Conservation (phyloP, 441 rosid species). For the Mallotus japonicus region DNA sequence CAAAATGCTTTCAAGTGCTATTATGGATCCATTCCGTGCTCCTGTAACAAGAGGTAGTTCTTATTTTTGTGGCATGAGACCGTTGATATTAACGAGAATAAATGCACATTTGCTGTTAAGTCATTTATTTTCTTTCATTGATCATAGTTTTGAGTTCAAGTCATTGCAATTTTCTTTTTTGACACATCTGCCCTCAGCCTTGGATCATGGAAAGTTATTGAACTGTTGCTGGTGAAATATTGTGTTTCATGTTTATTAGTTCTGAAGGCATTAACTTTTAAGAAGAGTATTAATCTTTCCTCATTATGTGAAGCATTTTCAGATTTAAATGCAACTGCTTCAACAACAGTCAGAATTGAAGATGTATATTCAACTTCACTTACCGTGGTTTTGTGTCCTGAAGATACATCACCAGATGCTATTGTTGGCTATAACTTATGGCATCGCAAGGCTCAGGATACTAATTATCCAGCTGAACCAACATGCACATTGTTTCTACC, state of each 20-base stretch:
- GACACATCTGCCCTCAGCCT: neutral
- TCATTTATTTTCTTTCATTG: neutral
- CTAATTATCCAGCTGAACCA: constrained; percentile 51
- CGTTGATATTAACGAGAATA: neutral
- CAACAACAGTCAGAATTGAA: constrained; percentile 50
- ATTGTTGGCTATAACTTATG: constrained; percentile 50
- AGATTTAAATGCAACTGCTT: constrained; percentile 36
- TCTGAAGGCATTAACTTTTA: neutral
- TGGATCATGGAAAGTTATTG: neutral
- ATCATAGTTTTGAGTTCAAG: neutral
- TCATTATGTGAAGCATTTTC: constrained; percentile 18
- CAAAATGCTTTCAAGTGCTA: constrained; percentile 40
- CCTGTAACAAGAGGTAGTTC: constrained; percentile 41
- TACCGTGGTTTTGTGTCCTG: constrained; percentile 50
- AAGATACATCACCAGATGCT: constrained; percentile 35
- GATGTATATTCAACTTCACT: constrained; percentile 60
- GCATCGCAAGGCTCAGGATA: constrained; percentile 53
- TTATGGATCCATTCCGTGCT: constrained; percentile 25
- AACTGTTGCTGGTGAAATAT: neutral
- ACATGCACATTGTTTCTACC: constrained; percentile 54
- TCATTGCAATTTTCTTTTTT: neutral
- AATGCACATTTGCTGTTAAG: neutral
- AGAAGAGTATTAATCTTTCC: neutral
- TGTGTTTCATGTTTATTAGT: neutral
- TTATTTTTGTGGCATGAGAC: neutral